Evolutionary conservation across 345 rosid species (phyloP).

Genomic region (Psidium friedrichsthalianum): DNA sequence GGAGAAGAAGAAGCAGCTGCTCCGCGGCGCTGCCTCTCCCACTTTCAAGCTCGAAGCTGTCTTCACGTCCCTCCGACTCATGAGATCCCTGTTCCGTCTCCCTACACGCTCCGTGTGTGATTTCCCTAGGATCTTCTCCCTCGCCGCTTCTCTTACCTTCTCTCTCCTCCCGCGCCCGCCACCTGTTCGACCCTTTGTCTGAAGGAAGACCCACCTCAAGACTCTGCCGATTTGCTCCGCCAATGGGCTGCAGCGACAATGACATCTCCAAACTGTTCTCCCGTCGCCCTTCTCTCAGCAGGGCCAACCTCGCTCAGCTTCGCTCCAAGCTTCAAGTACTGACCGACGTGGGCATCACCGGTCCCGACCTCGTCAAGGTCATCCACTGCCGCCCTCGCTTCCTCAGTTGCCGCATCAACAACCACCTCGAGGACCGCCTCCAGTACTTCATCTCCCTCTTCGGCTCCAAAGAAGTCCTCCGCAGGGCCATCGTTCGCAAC

Average conservation of each 20-base stretch:
- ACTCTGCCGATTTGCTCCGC: slow-evolving; percentile 29
- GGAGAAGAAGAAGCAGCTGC: not conserved
- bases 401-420: slow-evolving; percentile 44
- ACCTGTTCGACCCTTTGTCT: slow-evolving; percentile 62
- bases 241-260: slow-evolving; percentile 60
- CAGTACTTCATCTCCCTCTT: slow-evolving; percentile 37
- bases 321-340: slow-evolving; percentile 46
- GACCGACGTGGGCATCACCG: slow-evolving; percentile 37
- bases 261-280: slow-evolving; percentile 37
- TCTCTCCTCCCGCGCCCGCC: slow-evolving; percentile 3
- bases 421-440: slow-evolving; percentile 53
- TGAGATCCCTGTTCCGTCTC: not conserved
- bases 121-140: not conserved
- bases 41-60: not conserved
- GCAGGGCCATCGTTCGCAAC: slow-evolving; percentile 54
- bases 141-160: not conserved
- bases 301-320: slow-evolving; percentile 34
- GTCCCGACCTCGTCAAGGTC: slow-evolving; percentile 70
- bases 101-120: not conserved
- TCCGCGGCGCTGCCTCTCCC: not conserved
- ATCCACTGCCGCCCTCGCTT: slow-evolving; percentile 68
- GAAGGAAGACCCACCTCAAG: slow-evolving; percentile 8
- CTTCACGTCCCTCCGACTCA: not conserved
- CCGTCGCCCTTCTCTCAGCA: slow-evolving; percentile 44
- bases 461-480: slow-evolving; percentile 45